Base-by-base conservation (phyloP, 1,284 basidiomycete genomes). In the Retiboletus flavoniger region DNA sequence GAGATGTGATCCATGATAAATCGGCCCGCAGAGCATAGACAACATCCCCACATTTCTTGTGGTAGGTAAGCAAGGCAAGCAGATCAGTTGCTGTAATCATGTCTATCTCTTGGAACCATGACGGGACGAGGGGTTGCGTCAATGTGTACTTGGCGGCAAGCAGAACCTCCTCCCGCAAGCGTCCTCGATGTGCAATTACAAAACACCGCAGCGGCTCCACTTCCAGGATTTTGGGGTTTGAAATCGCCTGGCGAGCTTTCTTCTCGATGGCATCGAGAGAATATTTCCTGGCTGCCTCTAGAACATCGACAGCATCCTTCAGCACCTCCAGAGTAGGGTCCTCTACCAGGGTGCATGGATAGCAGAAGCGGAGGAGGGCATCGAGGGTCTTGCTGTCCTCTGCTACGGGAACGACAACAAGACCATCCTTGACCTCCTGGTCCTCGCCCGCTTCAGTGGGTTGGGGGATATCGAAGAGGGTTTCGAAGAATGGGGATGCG, bases 401-500 rank as follows among this genome's bases (percentile, higher is more conserved):
- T 21, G 58, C 17, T 11, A 72, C 43, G 3, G 55, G 29, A 28
- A 72, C 35, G 36, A 71, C 57, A 21, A 54, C 59, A 16, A 59
- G 49, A 9, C 54, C 58, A 35, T 60, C 57, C 38, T 52, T 56
- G 41, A 50, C 51, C 17, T 50, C 50, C 9, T 53, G 52, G 3
- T 29, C 46, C 1, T 50, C 26, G 3, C 21, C 35, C 14, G 28
- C 35, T 11, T 34, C 34, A 0, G 39, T 31, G 29, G 61, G 58
- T n/a, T 65, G 68, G 7, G 74, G 71, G 10, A 73, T 60, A 3
- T 62, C 31, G 40, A 76, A 71, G 69, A 76, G 71, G 16, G 65
- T 63, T 17, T 65, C 54, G 60, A 77, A 76, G 55, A 76, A 60
- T 5, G 65, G 58, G n/a, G 73, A 74, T 3, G 67, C 66, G n/a